Evolutionary conservation across 1,284 basidiomycete genomes (phyloP), one percentile per base, ranked within the genome.

Genomic region (Ustilago bromivora): DNA sequence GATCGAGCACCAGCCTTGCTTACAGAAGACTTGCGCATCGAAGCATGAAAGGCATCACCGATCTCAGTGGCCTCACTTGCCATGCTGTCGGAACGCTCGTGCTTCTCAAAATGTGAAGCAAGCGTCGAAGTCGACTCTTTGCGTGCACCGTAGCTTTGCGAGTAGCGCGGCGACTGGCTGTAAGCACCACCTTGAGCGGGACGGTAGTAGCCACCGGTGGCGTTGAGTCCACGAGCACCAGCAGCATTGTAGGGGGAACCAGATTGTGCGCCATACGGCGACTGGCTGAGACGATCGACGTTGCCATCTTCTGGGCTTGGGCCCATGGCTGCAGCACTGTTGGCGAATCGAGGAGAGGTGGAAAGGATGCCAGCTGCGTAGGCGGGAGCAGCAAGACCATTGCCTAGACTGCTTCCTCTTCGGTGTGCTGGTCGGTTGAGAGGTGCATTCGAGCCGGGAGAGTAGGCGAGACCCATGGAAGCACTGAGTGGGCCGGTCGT

Each of bases 381-480:
- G 36, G 55, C 59, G 17, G 76, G 76, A 32, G 72, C 76, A n/a
- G 68, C 61, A 11, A 78, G 63, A n/a, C 76, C 76, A 35, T 78
- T 78, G 68, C 72, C 64, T 28, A 80, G 62, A 47, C 76, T 79
- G 67, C 79, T 79, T 36, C 79, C 69, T 52, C 79, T 49, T 23
- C 76, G 53, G 53, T 78, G 76, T 11, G 61, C 59, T 19, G 76
- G 76, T 51, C 72, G 64, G 40, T 75, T 75, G 58, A 78, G 65
- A 9, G 76, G 76, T 7, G 76, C 70, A 51, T 75, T 78, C 35
- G 76, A 78, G 41, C 79, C 76, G 9, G 79, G 79, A 36, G 76
- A 79, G 63, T 80, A 80, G 28, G 79, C 74, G n/a, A 75, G 72
- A 28, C 70, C 71, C 76, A 78, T 78, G 28, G 76, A 78, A 7